Base-by-base conservation (phyloP, 202 grass and related monocot species). In the Hordeum pubiflorum region DNA sequence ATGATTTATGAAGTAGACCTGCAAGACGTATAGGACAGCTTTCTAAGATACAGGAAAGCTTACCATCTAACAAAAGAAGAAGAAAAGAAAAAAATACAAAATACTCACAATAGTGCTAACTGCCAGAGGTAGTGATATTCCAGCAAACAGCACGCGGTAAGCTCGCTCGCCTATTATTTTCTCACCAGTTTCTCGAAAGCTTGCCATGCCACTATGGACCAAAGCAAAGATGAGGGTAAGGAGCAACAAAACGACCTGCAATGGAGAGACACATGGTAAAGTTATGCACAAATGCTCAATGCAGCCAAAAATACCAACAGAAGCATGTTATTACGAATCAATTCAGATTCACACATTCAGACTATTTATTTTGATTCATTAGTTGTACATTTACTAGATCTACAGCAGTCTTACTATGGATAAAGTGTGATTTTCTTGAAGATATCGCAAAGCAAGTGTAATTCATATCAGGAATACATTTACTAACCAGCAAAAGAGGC, bases 1-100 rank as follows among this genome's bases (percentile, higher is more conserved):
- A 78, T 99, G 92, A 87, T 99, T 95, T 84, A 99, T 93, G 66
- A 98, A 98, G 77, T 98, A 99, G 22, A 95, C 96, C 96, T 99
- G 62, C 32, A 90, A 87, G 46, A 82, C 2, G 17, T 50, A 8
- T 36, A 89, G 22, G 39, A 57, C 24, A 65, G 5, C 10, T 17
- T 71, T 56, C n/a, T 81, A 85, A 79, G 61, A 85, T 69, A 71
- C 6, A 12, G 3, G 36, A 54, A 74, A 18, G 54, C 58, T 39
- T 36, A 40, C 22, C 38, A 72, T n/a, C 39, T 55, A n/a, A 52
- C n/a, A 34, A 14, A 82, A 79, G 29, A 59, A 67, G 72, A 85
- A 80, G 8, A n/a, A 6, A 80, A 82, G n/a, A 59, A 67, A 72
- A 72, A 80, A 44, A 43, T 23, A 15, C 0, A 10, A 85, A 84